phyloP scores from a whole-genome alignment of 208 protist species.

The Crithidia expoeki region DNA sequence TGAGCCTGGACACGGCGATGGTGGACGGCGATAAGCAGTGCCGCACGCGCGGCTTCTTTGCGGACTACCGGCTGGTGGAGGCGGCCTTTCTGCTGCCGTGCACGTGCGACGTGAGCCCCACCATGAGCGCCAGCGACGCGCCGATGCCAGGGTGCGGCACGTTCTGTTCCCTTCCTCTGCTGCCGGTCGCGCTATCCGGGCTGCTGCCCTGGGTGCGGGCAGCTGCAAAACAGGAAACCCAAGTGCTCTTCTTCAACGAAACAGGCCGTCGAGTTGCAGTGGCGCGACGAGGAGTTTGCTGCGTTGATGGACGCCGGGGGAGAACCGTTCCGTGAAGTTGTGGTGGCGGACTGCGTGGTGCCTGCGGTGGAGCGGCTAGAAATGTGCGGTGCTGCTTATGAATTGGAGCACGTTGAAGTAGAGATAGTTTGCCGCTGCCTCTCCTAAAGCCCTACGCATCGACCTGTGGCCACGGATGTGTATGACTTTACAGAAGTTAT shows the following conservation, averaged over 20 bases:
- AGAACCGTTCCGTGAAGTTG: constrained; percentile 10
- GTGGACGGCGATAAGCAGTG: constrained; percentile 59
- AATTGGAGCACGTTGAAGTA: background rate
- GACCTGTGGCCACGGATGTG: too few species aligned
- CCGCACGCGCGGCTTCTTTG: constrained; percentile 64
- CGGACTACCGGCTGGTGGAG: constrained; percentile 12
- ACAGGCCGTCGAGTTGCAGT: background rate
- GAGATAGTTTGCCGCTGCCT: background rate
- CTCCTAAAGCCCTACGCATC: too few species aligned
- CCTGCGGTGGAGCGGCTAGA: background rate
- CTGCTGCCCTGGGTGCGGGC: constrained; percentile 55
- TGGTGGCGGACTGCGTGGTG: constrained; percentile 1
- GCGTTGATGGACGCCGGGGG: constrained; percentile 2
- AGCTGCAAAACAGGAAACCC: constrained; percentile 37
- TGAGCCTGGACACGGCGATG: constrained; percentile 20
- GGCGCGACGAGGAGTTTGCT: constrained; percentile 2
- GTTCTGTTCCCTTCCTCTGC: too few species aligned
- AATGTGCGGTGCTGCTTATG: background rate
- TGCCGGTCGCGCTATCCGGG: too few species aligned
- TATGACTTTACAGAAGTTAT: too few species aligned
- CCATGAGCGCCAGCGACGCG: constrained; percentile 49
- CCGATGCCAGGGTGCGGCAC: constrained; percentile 55
- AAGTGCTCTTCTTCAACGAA: constrained; percentile 19
- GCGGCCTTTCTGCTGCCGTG: constrained; percentile 19
- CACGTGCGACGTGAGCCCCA: constrained; percentile 58